These are phyloP conservation scores for Malassezia nana DNA, from an alignment of 1,284 basidiomycete species.

Conservation along the genomic window DNA sequence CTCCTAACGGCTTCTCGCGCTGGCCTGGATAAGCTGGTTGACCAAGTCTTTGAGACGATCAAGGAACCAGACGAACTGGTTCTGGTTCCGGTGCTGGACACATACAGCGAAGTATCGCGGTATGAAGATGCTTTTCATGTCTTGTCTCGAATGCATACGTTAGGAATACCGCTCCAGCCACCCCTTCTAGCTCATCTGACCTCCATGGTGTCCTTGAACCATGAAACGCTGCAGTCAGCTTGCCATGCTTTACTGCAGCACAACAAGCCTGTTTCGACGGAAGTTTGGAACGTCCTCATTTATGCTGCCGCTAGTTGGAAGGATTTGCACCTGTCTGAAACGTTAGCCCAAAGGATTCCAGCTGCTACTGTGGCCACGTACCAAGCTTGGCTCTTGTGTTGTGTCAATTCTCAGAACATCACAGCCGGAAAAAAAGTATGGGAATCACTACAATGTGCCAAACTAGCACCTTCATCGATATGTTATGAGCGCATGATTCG, in stretches of 20 bases:
- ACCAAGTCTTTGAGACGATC: neutral
- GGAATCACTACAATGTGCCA: slow-evolving; percentile 15
- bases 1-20: slow-evolving; percentile 13
- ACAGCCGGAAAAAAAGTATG: slow-evolving; percentile 17
- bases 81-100: slow-evolving; percentile 30
- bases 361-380: slow-evolving; percentile 21
- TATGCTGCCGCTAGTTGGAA: slow-evolving; percentile 9
- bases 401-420: slow-evolving; percentile 21
- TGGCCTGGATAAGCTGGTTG: neutral
- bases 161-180: slow-evolving; percentile 8
- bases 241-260: slow-evolving; percentile 8
- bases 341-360: neutral
- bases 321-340: neutral
- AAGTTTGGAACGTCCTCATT: slow-evolving; percentile 5
- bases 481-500: slow-evolving; percentile 33
- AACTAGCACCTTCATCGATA: slow-evolving; percentile 15
- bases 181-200: slow-evolving; percentile 16
- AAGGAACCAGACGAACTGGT: neutral
- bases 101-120: slow-evolving; percentile 20
- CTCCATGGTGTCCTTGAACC: slow-evolving; percentile 15
- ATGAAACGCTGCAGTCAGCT: slow-evolving; percentile 12
- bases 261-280: neutral
- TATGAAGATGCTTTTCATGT: slow-evolving; percentile 23
- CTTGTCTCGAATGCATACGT: slow-evolving; percentile 7
- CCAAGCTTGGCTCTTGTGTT: slow-evolving; percentile 22